Evolutionary conservation across 202 grass and related monocot species (phyloP).

Genomic region (Digitaria exilis): DNA sequence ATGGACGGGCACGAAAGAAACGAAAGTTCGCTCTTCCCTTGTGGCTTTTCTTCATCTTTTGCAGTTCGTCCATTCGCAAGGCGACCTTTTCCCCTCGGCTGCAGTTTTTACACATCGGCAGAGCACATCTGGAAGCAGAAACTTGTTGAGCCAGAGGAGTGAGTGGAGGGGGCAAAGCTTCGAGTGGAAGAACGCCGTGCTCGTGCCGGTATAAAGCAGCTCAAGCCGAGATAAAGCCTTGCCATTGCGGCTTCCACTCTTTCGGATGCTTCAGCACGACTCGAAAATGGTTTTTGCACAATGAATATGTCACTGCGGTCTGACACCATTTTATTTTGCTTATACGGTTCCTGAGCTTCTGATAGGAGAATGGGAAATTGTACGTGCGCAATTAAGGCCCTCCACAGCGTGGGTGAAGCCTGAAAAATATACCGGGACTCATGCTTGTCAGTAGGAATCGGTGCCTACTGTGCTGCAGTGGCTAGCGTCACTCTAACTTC

Average conservation of each 20-base stretch:
- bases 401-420: too few species aligned
- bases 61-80: not conserved
- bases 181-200: not conserved
- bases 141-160: not conserved
- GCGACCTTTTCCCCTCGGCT: not conserved
- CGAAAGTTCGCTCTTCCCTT: not conserved
- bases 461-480: too few species aligned
- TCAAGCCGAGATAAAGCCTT: not conserved
- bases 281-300: too few species aligned
- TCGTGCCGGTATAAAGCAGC: not conserved
- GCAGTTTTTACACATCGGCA: slow-evolving; percentile 31
- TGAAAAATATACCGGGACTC: too few species aligned
- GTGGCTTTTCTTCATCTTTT: not conserved
- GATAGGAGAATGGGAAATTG: too few species aligned
- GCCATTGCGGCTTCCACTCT: not conserved
- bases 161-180: not conserved
- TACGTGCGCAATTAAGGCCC: not conserved
- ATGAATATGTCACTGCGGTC: not conserved
- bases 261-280: not conserved
- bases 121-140: not conserved
- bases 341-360: not conserved
- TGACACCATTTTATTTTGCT: not conserved
- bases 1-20: not conserved
- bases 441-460: too few species aligned
- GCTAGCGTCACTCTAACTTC: too few species aligned